A percentile compares a stretch with the other conserved stretches of the same genome.
Evolutionary conservation across 164 flowering plant species (phyloP).

Genomic region (grape (Vitis vinifera)): ASM3070453v1 NC_081815.1:6379501-6380000

Average conservation of each 20-base stretch:
- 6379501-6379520: background rate
- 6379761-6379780: background rate
- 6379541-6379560: background rate
- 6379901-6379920: slow-evolving; percentile 2
- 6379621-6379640: too few relatives aligned
- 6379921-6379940: slow-evolving; percentile 4
- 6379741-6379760: background rate
- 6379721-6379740: slow-evolving; percentile 4
- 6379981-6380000: background rate
- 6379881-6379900: background rate
- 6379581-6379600: too few relatives aligned
- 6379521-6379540: background rate
- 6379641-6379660: background rate
- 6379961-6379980: background rate
- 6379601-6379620: too few relatives aligned
- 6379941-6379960: background rate
- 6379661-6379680: slow-evolving; percentile 1
- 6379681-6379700: background rate
- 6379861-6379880: background rate
- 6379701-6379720: slow-evolving; percentile 3
- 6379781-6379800: background rate
- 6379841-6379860: background rate
- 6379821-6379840: background rate
- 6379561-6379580: background rate
- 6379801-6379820: background rate